phyloP scores from a whole-genome alignment of 768 basidiomycete genomes.

The Russula sp. region DNA sequence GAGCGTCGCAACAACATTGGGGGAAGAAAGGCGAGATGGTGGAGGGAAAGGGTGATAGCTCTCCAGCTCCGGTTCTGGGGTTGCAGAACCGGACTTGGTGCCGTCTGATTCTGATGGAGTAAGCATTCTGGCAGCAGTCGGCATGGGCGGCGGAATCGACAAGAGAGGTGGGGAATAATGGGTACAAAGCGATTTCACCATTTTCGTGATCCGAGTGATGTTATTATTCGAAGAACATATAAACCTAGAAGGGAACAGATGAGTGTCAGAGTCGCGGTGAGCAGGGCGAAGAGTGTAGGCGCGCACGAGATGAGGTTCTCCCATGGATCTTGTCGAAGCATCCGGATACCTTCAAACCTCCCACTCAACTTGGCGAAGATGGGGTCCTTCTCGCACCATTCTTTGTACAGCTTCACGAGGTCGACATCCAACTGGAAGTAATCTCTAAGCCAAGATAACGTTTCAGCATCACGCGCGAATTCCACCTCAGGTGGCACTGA shows the following conservation, averaged over 20 bases:
- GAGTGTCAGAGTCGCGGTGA: neutral
- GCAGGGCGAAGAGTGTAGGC: neutral
- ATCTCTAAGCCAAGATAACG: conserved; percentile 65
- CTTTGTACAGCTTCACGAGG: conserved; percentile 58
- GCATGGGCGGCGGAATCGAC: conserved; percentile 33
- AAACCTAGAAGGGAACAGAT: conserved; percentile 47
- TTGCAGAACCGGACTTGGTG: conserved; percentile 11
- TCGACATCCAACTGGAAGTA: conserved; percentile 88
- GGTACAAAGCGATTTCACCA: conserved; percentile 78
- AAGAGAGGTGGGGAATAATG: conserved; percentile 69
- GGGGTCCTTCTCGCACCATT: conserved; percentile 68
- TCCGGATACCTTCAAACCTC: conserved; percentile 74
- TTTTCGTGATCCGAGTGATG: conserved; percentile 87
- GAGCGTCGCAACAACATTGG: conserved; percentile 53
- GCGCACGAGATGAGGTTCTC: conserved; percentile 91
- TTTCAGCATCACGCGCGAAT: conserved; percentile 49
- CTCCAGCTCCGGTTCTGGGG: conserved; percentile 22
- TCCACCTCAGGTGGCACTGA: conserved; percentile 30
- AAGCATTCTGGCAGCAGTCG: conserved; percentile 28
- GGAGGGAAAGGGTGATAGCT: conserved; percentile 80
- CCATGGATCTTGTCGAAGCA: conserved; percentile 91
- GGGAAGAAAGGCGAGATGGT: conserved; percentile 55
- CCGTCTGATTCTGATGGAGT: conserved; percentile 16
- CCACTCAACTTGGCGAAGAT: conserved; percentile 60
- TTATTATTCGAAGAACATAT: conserved; percentile 98